Percentiles rank a stretch among this genome's conserved stretches.
Conservation (phyloP, 352 stramenopile species). For the Globisporangium spinosum region DNA sequence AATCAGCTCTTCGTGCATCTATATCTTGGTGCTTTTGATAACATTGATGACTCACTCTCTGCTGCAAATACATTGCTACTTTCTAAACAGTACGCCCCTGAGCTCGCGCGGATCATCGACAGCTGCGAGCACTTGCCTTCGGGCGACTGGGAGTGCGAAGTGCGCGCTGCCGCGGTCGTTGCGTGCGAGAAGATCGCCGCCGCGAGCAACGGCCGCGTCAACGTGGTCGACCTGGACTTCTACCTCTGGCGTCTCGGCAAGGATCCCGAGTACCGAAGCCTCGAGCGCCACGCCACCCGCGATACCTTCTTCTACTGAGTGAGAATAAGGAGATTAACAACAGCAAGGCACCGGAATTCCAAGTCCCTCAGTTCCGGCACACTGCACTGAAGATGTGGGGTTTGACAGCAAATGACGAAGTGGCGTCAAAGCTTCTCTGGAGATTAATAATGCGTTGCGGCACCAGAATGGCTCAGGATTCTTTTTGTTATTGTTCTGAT, state of each 20-base stretch:
- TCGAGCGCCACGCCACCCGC: slow-evolving; percentile 72
- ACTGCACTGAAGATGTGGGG: background rate
- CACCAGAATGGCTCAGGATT: background rate
- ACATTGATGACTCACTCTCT: background rate
- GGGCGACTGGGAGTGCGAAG: slow-evolving; percentile 52
- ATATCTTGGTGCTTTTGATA: background rate
- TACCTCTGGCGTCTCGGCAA: slow-evolving; percentile 81
- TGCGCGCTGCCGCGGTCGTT: slow-evolving; percentile 62
- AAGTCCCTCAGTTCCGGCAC: background rate
- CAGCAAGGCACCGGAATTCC: background rate
- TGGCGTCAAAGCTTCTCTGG: background rate
- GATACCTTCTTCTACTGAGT: slow-evolving; percentile 68
- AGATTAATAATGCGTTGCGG: background rate
- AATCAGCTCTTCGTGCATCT: background rate
- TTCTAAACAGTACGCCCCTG: slow-evolving; percentile 41
- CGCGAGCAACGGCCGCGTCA: slow-evolving; percentile 42
- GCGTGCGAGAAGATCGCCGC: slow-evolving; percentile 67
- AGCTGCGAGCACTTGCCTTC: slow-evolving; percentile 41
- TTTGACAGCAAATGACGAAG: background rate
- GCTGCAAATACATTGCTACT: background rate
- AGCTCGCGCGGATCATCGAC: slow-evolving; percentile 48
- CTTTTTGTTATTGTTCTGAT: background rate
- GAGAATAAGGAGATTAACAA: background rate
- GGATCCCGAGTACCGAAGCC: slow-evolving; percentile 53
- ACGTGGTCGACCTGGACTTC: slow-evolving; percentile 45